Evolutionary conservation across 768 basidiomycete genomes (phyloP).

Genomic region (Podaxis sp.): DNA sequence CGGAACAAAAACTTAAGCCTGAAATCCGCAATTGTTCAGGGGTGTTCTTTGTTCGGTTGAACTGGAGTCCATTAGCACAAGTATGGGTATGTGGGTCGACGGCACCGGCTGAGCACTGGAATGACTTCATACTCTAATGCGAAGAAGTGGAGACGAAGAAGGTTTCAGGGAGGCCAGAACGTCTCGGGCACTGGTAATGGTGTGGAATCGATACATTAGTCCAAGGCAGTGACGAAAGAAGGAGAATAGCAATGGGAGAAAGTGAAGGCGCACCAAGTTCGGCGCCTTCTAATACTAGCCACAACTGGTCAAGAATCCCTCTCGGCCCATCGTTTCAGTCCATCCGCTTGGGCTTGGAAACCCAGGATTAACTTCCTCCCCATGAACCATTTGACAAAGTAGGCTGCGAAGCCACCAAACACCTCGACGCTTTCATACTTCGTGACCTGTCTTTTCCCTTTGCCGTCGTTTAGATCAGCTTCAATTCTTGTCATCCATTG

Average conservation of each 20-base stretch:
- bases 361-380: conserved; percentile 41
- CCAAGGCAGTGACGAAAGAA: background rate
- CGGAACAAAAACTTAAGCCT: background rate
- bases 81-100: background rate
- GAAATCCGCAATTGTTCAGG: background rate
- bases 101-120: background rate
- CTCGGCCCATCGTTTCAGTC: conserved; percentile 55
- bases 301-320: background rate
- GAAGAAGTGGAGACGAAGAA: conserved; percentile 1
- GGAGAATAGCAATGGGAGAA: background rate
- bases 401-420: conserved; percentile 56
- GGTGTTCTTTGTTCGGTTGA: background rate
- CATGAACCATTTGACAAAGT: conserved; percentile 47
- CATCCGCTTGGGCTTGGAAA: conserved; percentile 56
- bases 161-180: background rate
- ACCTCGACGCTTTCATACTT: conserved; percentile 66
- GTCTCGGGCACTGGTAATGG: background rate
- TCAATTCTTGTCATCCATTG: conserved; percentile 46
- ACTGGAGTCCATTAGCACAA: background rate
- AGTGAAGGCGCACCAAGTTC: background rate
- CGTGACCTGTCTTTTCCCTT: conserved; percentile 40
- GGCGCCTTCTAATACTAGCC: background rate
- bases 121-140: background rate
- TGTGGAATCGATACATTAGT: background rate
- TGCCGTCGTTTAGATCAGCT: conserved; percentile 34